Conservation (phyloP, 495 filamentous ascomycete species). For the Aspergillus wentii region DNA sequence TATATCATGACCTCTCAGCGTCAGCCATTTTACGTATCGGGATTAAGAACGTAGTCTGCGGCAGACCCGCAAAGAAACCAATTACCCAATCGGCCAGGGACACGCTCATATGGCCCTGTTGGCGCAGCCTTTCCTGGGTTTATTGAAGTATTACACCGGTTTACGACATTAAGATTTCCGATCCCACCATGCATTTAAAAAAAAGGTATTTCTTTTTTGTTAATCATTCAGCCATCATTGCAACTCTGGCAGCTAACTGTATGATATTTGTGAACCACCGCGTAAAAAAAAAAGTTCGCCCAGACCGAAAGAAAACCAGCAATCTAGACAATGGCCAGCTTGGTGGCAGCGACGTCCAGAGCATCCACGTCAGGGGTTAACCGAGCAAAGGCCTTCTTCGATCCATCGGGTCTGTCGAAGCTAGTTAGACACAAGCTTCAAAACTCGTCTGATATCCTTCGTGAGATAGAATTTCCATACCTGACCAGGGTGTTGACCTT, state of each 20-base stretch:
- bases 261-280: slow-evolving; percentile 43
- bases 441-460: slow-evolving; percentile 1
- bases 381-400: slow-evolving; percentile 97
- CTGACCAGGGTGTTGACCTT: slow-evolving; percentile 99
- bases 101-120: too few relatives aligned
- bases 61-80: too few relatives aligned
- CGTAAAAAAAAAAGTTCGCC: slow-evolving; percentile 40
- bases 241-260: slow-evolving; percentile 28
- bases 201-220: slow-evolving; percentile 33
- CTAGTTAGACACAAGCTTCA: slow-evolving; percentile 12
- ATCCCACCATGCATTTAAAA: slow-evolving; percentile 19
- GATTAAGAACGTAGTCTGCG: too few relatives aligned
- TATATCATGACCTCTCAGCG: too few relatives aligned
- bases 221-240: slow-evolving; percentile 41
- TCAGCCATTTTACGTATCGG: too few relatives aligned
- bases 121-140: too few relatives aligned
- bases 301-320: slow-evolving; percentile 37
- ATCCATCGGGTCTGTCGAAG: slow-evolving; percentile 73
- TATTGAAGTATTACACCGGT: too few relatives aligned
- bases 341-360: slow-evolving; percentile 98
- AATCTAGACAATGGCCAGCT: slow-evolving; percentile 91
- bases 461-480: slow-evolving; percentile 43
- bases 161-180: not conserved
- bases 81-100: too few relatives aligned
- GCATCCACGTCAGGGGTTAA: slow-evolving; percentile 95